Percentiles rank a stretch among this genome's conserved stretches.
Evolutionary conservation across 176 grass and related monocot genomes (phyloP).

Genomic region (Hsuehochloa calcarea): DNA sequence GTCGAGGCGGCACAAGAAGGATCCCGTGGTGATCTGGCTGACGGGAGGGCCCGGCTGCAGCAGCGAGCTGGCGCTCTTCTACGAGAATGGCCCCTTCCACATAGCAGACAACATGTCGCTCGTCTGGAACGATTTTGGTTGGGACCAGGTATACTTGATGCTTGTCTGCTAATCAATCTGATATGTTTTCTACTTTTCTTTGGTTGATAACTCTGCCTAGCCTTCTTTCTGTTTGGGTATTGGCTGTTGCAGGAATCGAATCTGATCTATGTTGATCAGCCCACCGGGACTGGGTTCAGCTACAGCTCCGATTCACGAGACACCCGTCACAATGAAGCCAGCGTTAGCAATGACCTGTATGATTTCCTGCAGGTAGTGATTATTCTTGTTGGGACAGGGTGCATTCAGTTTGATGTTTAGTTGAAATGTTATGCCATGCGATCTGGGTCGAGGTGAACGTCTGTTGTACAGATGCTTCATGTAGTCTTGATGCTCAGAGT

Average conservation of each 20-base stretch:
- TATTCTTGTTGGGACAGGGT: not conserved
- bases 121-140: conserved; percentile 81
- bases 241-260: conserved; percentile 61
- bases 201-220: not conserved
- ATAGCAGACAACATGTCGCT: conserved; percentile 70
- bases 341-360: conserved; percentile 79
- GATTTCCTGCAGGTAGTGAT: conserved; percentile 78
- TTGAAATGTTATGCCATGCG: not conserved
- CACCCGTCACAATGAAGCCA: conserved; percentile 71
- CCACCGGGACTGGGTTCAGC: conserved; percentile 92
- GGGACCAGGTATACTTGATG: conserved; percentile 60
- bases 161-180: not conserved
- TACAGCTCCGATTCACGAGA: conserved; percentile 72
- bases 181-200: not conserved
- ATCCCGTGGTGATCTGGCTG: conserved; percentile 87
- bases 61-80: conserved; percentile 92
- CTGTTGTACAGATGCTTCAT: not conserved
- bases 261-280: conserved; percentile 86
- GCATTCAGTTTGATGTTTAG: not conserved
- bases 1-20: conserved; percentile 53
- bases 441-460: not conserved
- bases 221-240: not conserved
- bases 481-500: not conserved
- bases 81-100: conserved; percentile 82
- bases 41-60: conserved; percentile 88